These are phyloP conservation scores for Peribolospora baueri DNA, from an alignment of 768 basidiomycete genomes.

Conservation along the genomic window DNA sequence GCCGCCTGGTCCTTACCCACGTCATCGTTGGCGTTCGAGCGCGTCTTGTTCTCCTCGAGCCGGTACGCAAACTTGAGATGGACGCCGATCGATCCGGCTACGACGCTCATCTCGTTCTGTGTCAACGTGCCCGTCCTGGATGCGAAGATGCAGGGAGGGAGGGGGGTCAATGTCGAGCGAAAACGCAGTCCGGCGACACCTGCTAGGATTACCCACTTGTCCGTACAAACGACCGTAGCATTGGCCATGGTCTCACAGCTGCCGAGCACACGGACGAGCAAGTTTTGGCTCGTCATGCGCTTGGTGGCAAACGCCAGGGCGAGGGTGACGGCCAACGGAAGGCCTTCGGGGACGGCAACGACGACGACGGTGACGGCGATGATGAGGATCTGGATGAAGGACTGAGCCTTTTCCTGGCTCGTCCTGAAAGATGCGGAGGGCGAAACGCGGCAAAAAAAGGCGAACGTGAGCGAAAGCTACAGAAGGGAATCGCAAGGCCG, in stretches of 20 bases:
- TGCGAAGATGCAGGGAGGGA: conserved; percentile 30
- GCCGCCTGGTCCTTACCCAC: conserved; percentile 7
- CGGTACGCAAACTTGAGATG: conserved; percentile 76
- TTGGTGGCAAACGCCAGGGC: conserved; percentile 93
- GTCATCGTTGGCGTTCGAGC: conserved; percentile 45
- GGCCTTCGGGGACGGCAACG: conserved; percentile 53
- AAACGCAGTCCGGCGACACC: neutral
- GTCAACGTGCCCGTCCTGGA: conserved; percentile 96
- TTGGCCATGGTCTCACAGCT: conserved; percentile 99
- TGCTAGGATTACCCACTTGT: conserved; percentile 83
- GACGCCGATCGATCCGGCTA: conserved; percentile 81
- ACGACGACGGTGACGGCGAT: conserved; percentile 81
- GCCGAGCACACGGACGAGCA: conserved; percentile 81
- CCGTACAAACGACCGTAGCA: conserved; percentile 78
- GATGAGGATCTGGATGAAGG: conserved; percentile 78
- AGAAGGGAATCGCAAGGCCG: neutral
- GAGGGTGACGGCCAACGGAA: conserved; percentile 85
- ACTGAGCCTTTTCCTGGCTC: conserved; percentile 58
- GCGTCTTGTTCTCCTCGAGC: conserved; percentile 42
- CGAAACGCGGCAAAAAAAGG: neutral
- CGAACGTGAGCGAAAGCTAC: neutral
- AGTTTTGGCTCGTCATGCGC: conserved; percentile 87
- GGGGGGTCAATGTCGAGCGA: neutral
- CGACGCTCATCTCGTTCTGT: conserved; percentile 82
- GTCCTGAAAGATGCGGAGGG: conserved; percentile 24